Conservation (phyloP, 805 yeast genomes). For the Cyberlindnera suaveolens region DNA sequence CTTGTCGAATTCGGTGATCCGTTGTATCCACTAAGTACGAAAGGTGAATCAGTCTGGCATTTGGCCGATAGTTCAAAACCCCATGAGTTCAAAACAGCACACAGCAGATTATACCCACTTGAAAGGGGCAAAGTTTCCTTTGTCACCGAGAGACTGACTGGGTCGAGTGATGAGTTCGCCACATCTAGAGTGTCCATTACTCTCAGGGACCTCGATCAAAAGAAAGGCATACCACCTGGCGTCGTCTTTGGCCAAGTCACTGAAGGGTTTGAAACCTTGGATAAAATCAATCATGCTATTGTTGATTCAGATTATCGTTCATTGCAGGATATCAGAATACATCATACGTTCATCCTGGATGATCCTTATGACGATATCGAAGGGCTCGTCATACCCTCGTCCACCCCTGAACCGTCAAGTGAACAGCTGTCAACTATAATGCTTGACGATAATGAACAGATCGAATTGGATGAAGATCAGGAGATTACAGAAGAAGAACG, state of each 20-base stretch:
- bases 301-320: slow-evolving; percentile 38
- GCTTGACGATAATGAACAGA: slow-evolving; percentile 18
- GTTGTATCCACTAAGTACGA: slow-evolving; percentile 30
- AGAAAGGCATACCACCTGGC: slow-evolving; percentile 7
- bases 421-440: slow-evolving; percentile 29
- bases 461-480: slow-evolving; percentile 16
- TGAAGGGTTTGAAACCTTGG: slow-evolving; percentile 44
- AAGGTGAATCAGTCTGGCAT: slow-evolving; percentile 30
- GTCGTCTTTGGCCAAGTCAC: slow-evolving; percentile 43
- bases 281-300: slow-evolving; percentile 33
- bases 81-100: slow-evolving; percentile 13
- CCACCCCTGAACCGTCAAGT: slow-evolving; percentile 32
- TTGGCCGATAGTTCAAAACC: slow-evolving; percentile 13
- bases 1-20: slow-evolving; percentile 45
- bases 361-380: slow-evolving; percentile 45
- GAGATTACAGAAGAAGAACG: slow-evolving; percentile 24
- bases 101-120: slow-evolving; percentile 22
- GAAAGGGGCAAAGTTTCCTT: slow-evolving; percentile 31
- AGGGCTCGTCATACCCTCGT: slow-evolving; percentile 18
- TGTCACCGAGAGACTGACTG: slow-evolving; percentile 9
- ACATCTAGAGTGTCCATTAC: slow-evolving; percentile 35
- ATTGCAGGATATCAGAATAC: slow-evolving; percentile 43
- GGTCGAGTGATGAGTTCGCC: slow-evolving; percentile 12
- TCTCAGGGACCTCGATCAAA: slow-evolving; percentile 24
- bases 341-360: slow-evolving; percentile 42